Base-by-base conservation (phyloP, 768 basidiomycete species). In the Mycena pura region DNA sequence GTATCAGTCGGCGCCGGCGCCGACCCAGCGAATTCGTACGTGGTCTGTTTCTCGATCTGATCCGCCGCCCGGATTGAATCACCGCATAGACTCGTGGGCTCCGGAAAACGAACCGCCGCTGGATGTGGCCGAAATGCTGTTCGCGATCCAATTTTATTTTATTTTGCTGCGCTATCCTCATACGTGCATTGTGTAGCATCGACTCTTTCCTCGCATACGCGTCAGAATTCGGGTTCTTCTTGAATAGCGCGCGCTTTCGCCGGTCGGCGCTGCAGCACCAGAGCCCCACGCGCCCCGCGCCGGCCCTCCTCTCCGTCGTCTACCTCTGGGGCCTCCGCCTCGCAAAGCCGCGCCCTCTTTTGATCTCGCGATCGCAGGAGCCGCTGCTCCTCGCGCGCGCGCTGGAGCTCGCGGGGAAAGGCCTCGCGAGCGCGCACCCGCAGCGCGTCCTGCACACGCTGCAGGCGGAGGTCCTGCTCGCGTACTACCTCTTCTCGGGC, bases 191-290 rank as follows among this genome's bases (percentile, higher is more conserved):
- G n/a, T n/a, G n/a, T 41, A 79, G 78, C 15, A 57, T 78, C 36
- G 69, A 75, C 40, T 62, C 52, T 1, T 83, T 91, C 69, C 66
- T 85, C 3, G 75, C 78, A 17, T 76, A 83, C 62, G 76, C 81
- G 0, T 73, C 76, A 13, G 80, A 84, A 43, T 70, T 86, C 32
- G 85, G 85, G 0, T 83, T 89, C 59, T 90, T 88, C 71, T 76
- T 91, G 31, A 73, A 86, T 58, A 47, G 74, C 4, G 65, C 73
- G 6, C 80, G 85, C 6, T 85, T 90, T 53, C 75, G 77, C 4
- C 67, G 74, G 38, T 74, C 69, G 38, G 74, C 69, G 29, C 68
- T 78, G 14, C 72, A 75, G 10, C 62, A 69, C n/a, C 66, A 74
- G 25, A 55, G 78, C 80, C 65, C 50, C 10, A 62, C 68, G 9